Percentiles rank a stretch among this genome's conserved stretches.
Evolutionary conservation across 2,329 filamentous ascomycete genomes (phyloP).

Genomic region (Tetracladium maxilliforme): DNA sequence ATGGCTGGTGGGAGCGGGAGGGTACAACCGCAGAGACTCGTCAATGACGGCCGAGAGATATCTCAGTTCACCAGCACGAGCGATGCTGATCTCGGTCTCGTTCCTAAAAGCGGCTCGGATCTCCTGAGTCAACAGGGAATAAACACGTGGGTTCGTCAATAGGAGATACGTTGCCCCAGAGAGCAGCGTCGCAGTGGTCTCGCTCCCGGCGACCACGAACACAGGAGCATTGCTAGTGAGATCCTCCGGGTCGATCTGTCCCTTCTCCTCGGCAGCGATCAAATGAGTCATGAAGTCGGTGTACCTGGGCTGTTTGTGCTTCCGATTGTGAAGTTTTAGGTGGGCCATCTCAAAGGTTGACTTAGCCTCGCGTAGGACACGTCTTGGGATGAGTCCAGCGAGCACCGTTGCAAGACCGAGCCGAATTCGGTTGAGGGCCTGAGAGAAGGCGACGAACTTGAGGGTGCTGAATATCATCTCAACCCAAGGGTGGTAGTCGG

Average conservation of each 20-base stretch:
- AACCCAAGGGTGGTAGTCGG: constrained; percentile 13
- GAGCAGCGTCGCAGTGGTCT: constrained; percentile 15
- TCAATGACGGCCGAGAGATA: constrained; percentile 21
- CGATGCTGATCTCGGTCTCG: constrained; percentile 16
- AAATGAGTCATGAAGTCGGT: neutral
- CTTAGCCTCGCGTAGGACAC: too few relatives aligned
- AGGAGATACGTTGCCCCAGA: constrained; percentile 7
- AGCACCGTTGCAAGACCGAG: too few relatives aligned
- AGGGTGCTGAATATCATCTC: constrained; percentile 10
- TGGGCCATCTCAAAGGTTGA: too few relatives aligned
- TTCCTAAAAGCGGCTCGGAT: constrained; percentile 14
- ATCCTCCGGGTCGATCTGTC: too few relatives aligned
- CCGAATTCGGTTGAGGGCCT: too few relatives aligned
- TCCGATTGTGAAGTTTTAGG: too few relatives aligned
- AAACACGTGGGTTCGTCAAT: constrained; percentile 2
- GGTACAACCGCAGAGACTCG: constrained; percentile 20
- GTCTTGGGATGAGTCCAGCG: too few relatives aligned
- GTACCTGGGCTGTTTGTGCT: too few relatives aligned
- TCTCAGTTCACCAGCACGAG: constrained; percentile 10
- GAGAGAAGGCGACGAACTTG: too few relatives aligned
- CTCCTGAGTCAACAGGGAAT: constrained; percentile 12
- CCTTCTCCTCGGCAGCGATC: neutral
- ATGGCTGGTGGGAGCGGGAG: constrained; percentile 12
- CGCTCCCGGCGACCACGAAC: constrained; percentile 14
- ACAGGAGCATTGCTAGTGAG: constrained; percentile 16